Evolutionary conservation across 176 grass and related monocot species (phyloP).

Genomic region (Carex kokanica): DNA sequence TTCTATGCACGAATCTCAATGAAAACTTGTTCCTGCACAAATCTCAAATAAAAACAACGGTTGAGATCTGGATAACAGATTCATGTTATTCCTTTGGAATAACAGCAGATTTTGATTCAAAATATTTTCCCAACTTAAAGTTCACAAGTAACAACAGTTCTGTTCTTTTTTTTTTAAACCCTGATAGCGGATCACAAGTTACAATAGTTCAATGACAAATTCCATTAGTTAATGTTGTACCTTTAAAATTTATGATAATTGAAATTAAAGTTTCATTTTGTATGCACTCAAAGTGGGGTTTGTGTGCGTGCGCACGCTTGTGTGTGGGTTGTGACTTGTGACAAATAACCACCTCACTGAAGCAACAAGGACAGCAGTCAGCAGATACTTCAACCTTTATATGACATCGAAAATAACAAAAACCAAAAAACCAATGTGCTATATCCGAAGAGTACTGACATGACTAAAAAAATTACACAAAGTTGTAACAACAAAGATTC

Average conservation of each 20-base stretch:
- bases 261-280: not conserved
- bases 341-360: not conserved
- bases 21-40: no score
- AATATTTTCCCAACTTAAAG: no score
- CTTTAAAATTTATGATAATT: not conserved
- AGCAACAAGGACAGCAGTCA: not conserved
- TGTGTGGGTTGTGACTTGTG: not conserved
- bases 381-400: not conserved
- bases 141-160: no score
- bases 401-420: not conserved
- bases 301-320: not conserved
- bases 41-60: no score
- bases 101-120: no score
- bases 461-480: not conserved
- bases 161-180: no score
- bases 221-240: not conserved
- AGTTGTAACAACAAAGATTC: not conserved
- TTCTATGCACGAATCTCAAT: no score
- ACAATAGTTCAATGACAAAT: no score
- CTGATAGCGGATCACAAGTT: no score
- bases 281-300: not conserved
- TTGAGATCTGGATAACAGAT: no score
- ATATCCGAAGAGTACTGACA: not conserved
- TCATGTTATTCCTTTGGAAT: no score
- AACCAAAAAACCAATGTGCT: not conserved